Base-by-base conservation (phyloP, 2,329 filamentous ascomycete genomes). In the Fusarium mangiferae region DNA sequence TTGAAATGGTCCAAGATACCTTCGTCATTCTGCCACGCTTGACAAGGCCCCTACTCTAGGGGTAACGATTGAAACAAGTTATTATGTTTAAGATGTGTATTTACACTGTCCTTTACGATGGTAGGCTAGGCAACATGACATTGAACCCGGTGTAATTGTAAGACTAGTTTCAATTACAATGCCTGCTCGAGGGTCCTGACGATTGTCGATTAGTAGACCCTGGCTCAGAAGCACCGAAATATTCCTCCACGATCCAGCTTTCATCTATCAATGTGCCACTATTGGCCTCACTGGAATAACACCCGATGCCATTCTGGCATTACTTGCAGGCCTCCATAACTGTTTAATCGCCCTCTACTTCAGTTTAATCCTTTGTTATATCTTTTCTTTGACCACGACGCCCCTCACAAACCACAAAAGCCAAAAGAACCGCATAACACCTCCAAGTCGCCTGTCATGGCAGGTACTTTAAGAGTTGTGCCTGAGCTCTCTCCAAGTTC, bases 301-400 rank as follows among this genome's bases (percentile, higher is more conserved):
- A 10, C 12, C 8, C 18, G 12, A 46, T 6, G 10, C 24, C 13
- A 5, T 46, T 22, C 5, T 28, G 13, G 1, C 24, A 46, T 46
- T 10, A 15, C 20, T 5, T 7, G 10, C 20, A 13, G 44, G 6
- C 8, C 5, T 10, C 12, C 8, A 20, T 6, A 10, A 20, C 24
- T 9, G 0, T 9, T 17, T 4, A 7, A 26, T 28, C 14, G 18
- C 18, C 20, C 24, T 9, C 7, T 0, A 14, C 18, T 15, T 6
- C 44, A 10, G 12, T 10, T 15, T 10, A 14, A 46, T 46, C 0
- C 6, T 28, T 28, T 20, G 5, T 46, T 46, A 14, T 41, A 12
- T 20, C 10, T 13, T 6, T 20, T 14, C 5, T 0, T 20, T 46
- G 12, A 46, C 12, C 12, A 28, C 17, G 24, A 4, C 17, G 24